A percentile compares a stretch with the other conserved stretches of the same genome.
Evolutionary conservation across 2,329 filamentous ascomycete species (phyloP).

Genomic region (Kalmusia sp.): DNA sequence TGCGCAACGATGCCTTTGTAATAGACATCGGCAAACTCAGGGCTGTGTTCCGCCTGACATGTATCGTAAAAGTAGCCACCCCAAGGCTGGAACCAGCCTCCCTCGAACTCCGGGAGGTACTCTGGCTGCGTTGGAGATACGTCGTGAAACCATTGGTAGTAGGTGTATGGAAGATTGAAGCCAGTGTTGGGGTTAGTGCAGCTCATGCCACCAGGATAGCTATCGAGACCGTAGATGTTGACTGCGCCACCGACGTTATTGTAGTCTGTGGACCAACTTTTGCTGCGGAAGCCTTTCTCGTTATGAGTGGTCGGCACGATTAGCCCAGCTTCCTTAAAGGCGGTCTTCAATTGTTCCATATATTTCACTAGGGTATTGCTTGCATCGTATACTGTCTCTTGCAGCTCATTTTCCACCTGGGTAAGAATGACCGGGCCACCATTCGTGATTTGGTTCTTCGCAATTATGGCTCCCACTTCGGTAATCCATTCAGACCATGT

Average conservation of each 20-base stretch:
- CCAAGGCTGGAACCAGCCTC: conserved; percentile 63
- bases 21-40: conserved; percentile 61
- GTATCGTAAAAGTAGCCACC: conserved; percentile 60
- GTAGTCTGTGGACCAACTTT: conserved; percentile 64
- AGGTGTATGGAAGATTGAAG: conserved; percentile 60
- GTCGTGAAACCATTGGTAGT: conserved; percentile 65
- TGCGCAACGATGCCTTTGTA: conserved; percentile 65
- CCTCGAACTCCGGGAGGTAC: conserved; percentile 62
- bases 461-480: conserved; percentile 56
- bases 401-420: conserved; percentile 63
- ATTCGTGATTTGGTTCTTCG: conserved; percentile 58
- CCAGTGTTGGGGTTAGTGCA: conserved; percentile 59
- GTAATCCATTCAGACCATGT: conserved; percentile 58
- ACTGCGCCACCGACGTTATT: conserved; percentile 63
- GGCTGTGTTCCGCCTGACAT: conserved; percentile 55
- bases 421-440: conserved; percentile 60
- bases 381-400: conserved; percentile 52
- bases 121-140: conserved; percentile 62
- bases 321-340: conserved; percentile 56
- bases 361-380: conserved; percentile 58
- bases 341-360: conserved; percentile 59
- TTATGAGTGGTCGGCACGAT: conserved; percentile 60
- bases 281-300: conserved; percentile 57
- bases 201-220: conserved; percentile 56
- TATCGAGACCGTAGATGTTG: conserved; percentile 58